Evolutionary conservation across 2,329 filamentous ascomycete genomes (phyloP).

Genomic region (Aspergillus sp.): DNA sequence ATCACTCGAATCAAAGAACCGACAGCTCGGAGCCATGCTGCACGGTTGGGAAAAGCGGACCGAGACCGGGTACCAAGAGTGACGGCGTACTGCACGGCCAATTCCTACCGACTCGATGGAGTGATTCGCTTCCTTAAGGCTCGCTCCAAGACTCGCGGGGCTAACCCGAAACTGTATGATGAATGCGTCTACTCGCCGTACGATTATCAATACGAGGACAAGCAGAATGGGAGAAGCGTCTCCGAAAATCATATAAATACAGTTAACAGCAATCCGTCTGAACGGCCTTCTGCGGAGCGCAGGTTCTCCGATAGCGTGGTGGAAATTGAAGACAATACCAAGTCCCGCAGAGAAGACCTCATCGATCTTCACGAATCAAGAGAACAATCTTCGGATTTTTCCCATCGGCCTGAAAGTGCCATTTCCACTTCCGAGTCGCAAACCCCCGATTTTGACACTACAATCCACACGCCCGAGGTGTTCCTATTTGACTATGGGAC

Average conservation of each 20-base stretch:
- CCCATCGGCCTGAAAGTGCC: conserved; percentile 21
- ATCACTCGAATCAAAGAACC: conserved; percentile 98
- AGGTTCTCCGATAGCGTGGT: conserved; percentile 68
- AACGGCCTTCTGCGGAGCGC: conserved; percentile 53
- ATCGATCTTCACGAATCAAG: conserved; percentile 57
- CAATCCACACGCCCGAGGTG: conserved; percentile 87
- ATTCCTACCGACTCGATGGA: conserved; percentile 84
- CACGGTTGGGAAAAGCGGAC: conserved; percentile 88
- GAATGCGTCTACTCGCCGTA: conserved; percentile 98
- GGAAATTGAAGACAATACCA: conserved; percentile 60
- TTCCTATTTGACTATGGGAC: conserved; percentile 98
- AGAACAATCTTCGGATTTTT: conserved; percentile 25
- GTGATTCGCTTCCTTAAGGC: conserved; percentile 90
- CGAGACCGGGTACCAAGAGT: conserved; percentile 82
- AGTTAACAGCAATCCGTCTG: conserved; percentile 19
- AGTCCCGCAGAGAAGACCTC: conserved; percentile 58
- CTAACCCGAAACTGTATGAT: conserved; percentile 88
- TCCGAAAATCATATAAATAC: conserved; percentile 35
- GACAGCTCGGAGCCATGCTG: conserved; percentile 86
- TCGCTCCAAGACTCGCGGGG: conserved; percentile 69
- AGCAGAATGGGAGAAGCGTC: conserved; percentile 30
- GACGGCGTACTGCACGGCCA: conserved; percentile 94
- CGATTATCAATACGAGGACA: conserved; percentile 63
- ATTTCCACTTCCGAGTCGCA: conserved; percentile 25
- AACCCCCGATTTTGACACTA: conserved; percentile 73